Evolutionary conservation across 768 basidiomycete species (phyloP).

Genomic region (Lentinula sp.): DNA sequence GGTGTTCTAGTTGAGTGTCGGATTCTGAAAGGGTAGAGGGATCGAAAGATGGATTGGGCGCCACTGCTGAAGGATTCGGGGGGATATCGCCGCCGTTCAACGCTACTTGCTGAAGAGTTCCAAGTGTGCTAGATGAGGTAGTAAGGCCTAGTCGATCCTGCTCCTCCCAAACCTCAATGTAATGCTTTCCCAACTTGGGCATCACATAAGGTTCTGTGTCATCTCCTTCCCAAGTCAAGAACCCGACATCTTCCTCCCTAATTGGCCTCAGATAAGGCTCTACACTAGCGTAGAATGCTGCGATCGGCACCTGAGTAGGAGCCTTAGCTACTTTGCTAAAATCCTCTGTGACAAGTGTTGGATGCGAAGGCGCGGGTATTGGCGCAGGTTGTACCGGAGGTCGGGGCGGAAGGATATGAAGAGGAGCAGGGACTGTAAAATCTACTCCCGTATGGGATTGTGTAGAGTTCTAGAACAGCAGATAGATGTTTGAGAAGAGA

Average conservation of each 20-base stretch:
- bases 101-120: constrained; percentile 17
- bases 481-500: background rate
- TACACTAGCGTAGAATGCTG: constrained; percentile 81
- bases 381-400: constrained; percentile 61
- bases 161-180: constrained; percentile 90
- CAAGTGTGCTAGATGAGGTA: constrained; percentile 14
- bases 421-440: constrained; percentile 48
- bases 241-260: constrained; percentile 93
- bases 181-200: constrained; percentile 84
- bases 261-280: constrained; percentile 88
- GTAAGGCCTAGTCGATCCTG: constrained; percentile 48
- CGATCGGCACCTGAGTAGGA: constrained; percentile 62
- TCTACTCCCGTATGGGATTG: constrained; percentile 39
- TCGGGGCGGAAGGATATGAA: constrained; percentile 49
- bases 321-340: constrained; percentile 73
- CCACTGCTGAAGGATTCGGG: constrained; percentile 18
- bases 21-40: constrained; percentile 73
- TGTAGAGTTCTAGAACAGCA: background rate
- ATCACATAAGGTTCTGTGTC: constrained; percentile 84
- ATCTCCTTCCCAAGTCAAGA: constrained; percentile 86
- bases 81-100: constrained; percentile 27
- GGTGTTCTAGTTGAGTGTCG: constrained; percentile 65
- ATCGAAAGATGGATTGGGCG: constrained; percentile 71
- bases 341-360: constrained; percentile 81
- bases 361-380: constrained; percentile 75